Evolutionary conservation across 2,329 filamentous ascomycete genomes (phyloP).

Genomic region (Aspergillus sp.): DNA sequence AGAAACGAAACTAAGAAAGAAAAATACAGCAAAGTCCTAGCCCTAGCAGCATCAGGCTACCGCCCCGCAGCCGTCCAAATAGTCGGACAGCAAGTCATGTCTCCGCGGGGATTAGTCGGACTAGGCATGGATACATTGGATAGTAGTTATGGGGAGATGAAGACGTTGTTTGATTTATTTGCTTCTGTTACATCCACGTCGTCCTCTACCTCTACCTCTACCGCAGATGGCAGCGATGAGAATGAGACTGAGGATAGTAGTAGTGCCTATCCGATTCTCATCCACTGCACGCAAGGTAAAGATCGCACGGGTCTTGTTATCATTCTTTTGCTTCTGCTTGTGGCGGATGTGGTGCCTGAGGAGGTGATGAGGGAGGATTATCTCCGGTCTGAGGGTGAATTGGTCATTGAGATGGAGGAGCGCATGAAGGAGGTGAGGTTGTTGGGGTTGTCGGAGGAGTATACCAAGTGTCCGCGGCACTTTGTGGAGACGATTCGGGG

Average conservation of each 20-base stretch:
- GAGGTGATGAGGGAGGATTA: slow-evolving; percentile 73
- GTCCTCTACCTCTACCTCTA: no score
- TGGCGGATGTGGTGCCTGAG: slow-evolving; percentile 56
- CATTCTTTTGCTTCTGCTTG: slow-evolving; percentile 63
- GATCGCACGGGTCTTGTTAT: slow-evolving; percentile 77
- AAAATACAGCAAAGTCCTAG: slow-evolving; percentile 58
- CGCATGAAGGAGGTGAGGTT: slow-evolving; percentile 68
- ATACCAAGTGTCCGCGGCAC: slow-evolving; percentile 65
- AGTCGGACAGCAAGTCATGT: slow-evolving; percentile 70
- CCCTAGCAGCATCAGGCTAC: slow-evolving; percentile 66
- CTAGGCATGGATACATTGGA: slow-evolving; percentile 71
- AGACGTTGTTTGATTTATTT: slow-evolving; percentile 69
- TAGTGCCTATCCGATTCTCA: slow-evolving; percentile 61
- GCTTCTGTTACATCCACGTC: slow-evolving; percentile 9
- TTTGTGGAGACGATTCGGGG: slow-evolving; percentile 63
- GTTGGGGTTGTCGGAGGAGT: slow-evolving; percentile 73
- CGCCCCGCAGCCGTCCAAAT: slow-evolving; percentile 70
- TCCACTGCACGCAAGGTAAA: slow-evolving; percentile 90
- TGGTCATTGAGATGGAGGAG: slow-evolving; percentile 63
- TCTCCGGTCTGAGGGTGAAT: slow-evolving; percentile 61
- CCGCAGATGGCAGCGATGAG: no score
- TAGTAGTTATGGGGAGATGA: slow-evolving; percentile 66
- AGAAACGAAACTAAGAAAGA: not conserved
- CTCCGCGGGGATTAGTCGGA: slow-evolving; percentile 69
- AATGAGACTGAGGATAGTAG: no score